These are phyloP conservation scores for Jamesozyma jinghongensis DNA, from an alignment of 805 yeast species.

Conservation along the genomic window DNA sequence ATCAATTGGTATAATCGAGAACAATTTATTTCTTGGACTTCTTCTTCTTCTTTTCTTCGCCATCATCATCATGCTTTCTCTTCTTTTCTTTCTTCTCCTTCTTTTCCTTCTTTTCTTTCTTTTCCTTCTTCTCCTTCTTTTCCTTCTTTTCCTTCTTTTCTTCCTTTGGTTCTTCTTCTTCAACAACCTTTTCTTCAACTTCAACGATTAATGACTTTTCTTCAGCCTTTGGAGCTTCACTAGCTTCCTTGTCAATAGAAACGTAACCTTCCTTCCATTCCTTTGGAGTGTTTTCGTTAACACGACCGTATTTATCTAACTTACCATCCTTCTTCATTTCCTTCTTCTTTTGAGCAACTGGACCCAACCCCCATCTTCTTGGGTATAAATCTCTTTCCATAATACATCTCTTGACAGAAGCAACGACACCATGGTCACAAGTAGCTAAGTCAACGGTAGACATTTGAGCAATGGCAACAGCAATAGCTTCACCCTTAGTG, in stretches of 20 bases:
- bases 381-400: constrained; percentile 99
- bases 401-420: constrained; percentile 97
- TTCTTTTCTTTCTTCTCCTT: constrained; percentile 35
- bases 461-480: constrained; percentile 98
- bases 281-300: constrained; percentile 87
- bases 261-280: constrained; percentile 84
- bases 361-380: constrained; percentile 99
- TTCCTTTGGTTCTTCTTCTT: constrained; percentile 43
- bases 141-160: constrained; percentile 46
- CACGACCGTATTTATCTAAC: constrained; percentile 91
- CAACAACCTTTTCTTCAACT: constrained; percentile 36
- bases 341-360: constrained; percentile 97
- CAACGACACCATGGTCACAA: constrained; percentile 98
- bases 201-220: constrained; percentile 13
- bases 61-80: constrained; percentile 27
- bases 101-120: constrained; percentile 29
- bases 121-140: constrained; percentile 45
- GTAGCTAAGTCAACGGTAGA: constrained; percentile 92
- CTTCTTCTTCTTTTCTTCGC: constrained; percentile 32
- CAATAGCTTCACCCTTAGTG: constrained; percentile 99
- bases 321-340: constrained; percentile 96
- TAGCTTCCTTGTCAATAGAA: constrained; percentile 47
- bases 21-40: constrained; percentile 34
- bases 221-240: constrained; percentile 13
- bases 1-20: neutral